Evolutionary conservation across 179 eudicot genomes (phyloP).

Genomic region (Silene noctiflora): DNA sequence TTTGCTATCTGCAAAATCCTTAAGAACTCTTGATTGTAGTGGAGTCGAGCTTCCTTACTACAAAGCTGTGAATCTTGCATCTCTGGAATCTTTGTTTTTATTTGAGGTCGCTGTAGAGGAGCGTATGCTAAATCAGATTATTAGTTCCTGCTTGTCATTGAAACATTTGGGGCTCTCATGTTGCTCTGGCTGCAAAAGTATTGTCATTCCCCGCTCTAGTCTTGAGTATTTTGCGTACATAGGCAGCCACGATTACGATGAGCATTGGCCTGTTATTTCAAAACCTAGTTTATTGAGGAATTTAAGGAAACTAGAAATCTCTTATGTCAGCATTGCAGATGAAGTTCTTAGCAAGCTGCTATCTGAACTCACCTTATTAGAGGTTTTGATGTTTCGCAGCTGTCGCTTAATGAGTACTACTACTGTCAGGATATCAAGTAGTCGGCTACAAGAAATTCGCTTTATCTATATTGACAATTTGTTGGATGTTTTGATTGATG

Average conservation of each 20-base stretch:
- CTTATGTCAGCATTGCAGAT: not conserved
- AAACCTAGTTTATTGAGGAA: not conserved
- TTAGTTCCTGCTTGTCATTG: not conserved
- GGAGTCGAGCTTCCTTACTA: not conserved
- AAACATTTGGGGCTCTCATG: not conserved
- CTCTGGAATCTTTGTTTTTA: not conserved
- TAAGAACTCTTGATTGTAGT: not conserved
- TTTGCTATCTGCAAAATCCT: not conserved
- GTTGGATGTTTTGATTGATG: not conserved
- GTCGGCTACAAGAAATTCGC: not conserved
- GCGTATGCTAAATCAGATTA: not conserved
- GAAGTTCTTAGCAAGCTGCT: not conserved
- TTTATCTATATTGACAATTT: not conserved
- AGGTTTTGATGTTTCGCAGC: not conserved
- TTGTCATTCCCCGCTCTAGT: not conserved
- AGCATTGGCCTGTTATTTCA: not conserved
- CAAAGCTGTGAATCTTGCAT: not conserved
- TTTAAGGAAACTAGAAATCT: not conserved
- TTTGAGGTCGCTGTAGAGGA: not conserved
- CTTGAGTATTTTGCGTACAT: not conserved
- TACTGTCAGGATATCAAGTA: slow-evolving; percentile 7
- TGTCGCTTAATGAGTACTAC: not conserved
- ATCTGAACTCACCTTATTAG: not conserved
- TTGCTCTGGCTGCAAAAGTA: not conserved
- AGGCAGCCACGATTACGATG: not conserved